phyloP scores from a whole-genome alignment of 805 yeast species.

The Nakazawaea holstii region DNA sequence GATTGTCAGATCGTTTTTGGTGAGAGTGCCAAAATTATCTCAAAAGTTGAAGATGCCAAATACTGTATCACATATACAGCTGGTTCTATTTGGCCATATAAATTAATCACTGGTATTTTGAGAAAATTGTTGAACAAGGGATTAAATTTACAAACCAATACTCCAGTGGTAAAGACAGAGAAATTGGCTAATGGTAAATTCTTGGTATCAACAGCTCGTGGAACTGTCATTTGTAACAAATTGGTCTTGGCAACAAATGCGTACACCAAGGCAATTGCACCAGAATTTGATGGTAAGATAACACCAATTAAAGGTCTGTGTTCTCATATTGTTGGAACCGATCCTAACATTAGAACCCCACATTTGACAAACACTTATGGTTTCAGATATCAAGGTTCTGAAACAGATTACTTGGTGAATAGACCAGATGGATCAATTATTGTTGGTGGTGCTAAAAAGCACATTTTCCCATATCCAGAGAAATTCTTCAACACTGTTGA shows the following conservation, averaged over 20 bases:
- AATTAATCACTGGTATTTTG: constrained; percentile 29
- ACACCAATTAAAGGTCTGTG: constrained; percentile 25
- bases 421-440: constrained; percentile 26
- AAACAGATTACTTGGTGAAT: constrained; percentile 30
- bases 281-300: constrained; percentile 20
- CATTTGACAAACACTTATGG: constrained; percentile 28
- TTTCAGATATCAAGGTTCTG: constrained; percentile 19
- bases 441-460: constrained; percentile 25
- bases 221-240: constrained; percentile 24
- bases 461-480: constrained; percentile 19
- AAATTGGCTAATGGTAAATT: constrained; percentile 22
- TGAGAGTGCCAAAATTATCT: constrained; percentile 22
- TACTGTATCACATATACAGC: constrained; percentile 34
- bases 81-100: constrained; percentile 40
- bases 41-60: constrained; percentile 23
- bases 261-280: constrained; percentile 17
- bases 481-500: constrained; percentile 27
- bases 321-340: constrained; percentile 22
- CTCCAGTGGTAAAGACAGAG: constrained; percentile 27
- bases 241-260: constrained; percentile 31
- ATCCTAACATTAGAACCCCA: constrained; percentile 19
- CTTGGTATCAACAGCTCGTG: constrained; percentile 26
- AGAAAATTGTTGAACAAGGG: constrained; percentile 26
- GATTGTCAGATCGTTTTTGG: constrained; percentile 28
- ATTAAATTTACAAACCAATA: constrained; percentile 36